phyloP scores from a whole-genome alignment of 352 stramenopile species.

The Phytophthora niederhauseri region DNA sequence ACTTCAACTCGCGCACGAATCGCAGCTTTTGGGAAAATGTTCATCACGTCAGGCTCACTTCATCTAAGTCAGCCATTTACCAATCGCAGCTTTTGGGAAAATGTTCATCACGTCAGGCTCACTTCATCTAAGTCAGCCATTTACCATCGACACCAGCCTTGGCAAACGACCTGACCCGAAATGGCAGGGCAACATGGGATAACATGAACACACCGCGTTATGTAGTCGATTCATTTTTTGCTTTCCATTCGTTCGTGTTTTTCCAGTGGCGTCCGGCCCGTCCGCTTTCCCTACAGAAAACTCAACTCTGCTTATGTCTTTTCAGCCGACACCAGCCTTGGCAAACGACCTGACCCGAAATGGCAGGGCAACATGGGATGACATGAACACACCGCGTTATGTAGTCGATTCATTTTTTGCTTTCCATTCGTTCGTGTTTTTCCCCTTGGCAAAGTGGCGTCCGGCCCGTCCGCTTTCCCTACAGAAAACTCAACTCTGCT shows the following conservation, averaged over 20 bases:
- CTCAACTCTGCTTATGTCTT: slow-evolving; percentile 32
- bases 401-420: slow-evolving; percentile 34
- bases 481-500: slow-evolving; percentile 35
- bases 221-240: slow-evolving; percentile 34
- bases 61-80: slow-evolving; percentile 28
- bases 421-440: slow-evolving; percentile 38
- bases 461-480: slow-evolving; percentile 36
- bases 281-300: slow-evolving; percentile 42
- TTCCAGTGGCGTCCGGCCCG: slow-evolving; percentile 34
- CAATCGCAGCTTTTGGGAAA: slow-evolving; percentile 62
- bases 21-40: slow-evolving; percentile 59
- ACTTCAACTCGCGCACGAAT: slow-evolving; percentile 58
- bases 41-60: slow-evolving; percentile 32
- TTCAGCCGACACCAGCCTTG: slow-evolving; percentile 14
- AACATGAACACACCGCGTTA: slow-evolving; percentile 11
- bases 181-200: neutral
- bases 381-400: slow-evolving; percentile 14
- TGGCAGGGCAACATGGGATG: neutral
- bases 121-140: slow-evolving; percentile 25
- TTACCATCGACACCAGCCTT: slow-evolving; percentile 18
- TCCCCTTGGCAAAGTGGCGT: slow-evolving; percentile 40
- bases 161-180: neutral
- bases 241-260: slow-evolving; percentile 38
- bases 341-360: neutral
- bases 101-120: slow-evolving; percentile 35